These are phyloP conservation scores for Vaccinium vitisidaea DNA, from an alignment of 148 eudicot genomes.

Conservation along the genomic window DNA sequence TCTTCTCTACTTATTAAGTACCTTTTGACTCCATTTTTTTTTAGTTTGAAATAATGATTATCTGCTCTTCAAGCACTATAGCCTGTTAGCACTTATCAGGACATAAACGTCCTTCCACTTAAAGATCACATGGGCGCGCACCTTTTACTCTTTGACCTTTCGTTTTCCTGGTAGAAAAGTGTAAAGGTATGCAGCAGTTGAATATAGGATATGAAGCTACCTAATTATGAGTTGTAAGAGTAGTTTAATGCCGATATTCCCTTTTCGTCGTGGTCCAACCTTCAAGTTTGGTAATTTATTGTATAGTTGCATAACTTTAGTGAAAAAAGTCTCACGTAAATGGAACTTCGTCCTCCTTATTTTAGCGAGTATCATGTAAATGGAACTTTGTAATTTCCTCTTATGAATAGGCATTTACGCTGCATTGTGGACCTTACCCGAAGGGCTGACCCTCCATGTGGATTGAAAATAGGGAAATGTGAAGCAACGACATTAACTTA, in stretches of 20 bases:
- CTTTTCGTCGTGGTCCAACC: neutral
- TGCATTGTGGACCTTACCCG: neutral
- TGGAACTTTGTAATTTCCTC: neutral
- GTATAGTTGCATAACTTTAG: no score
- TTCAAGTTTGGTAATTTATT: neutral
- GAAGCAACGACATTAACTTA: neutral
- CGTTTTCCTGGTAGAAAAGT: neutral
- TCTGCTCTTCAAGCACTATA: neutral
- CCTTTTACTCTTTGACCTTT: neutral
- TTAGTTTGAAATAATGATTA: neutral
- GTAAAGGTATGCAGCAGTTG: neutral
- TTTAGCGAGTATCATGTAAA: neutral
- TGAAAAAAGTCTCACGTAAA: no score
- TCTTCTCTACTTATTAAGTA: neutral
- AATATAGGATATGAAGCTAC: neutral
- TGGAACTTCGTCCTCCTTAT: no score
- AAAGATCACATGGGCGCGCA: neutral
- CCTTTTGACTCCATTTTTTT: neutral
- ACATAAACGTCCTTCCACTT: neutral
- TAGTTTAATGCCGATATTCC: neutral
- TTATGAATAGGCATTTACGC: neutral
- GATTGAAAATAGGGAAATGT: neutral
- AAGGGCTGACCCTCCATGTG: neutral
- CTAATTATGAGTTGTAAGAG: neutral
- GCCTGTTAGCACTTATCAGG: neutral